These are phyloP conservation scores for Zasmidium angulare DNA, from an alignment of 2,329 filamentous ascomycete species.

Conservation along the genomic window DNA sequence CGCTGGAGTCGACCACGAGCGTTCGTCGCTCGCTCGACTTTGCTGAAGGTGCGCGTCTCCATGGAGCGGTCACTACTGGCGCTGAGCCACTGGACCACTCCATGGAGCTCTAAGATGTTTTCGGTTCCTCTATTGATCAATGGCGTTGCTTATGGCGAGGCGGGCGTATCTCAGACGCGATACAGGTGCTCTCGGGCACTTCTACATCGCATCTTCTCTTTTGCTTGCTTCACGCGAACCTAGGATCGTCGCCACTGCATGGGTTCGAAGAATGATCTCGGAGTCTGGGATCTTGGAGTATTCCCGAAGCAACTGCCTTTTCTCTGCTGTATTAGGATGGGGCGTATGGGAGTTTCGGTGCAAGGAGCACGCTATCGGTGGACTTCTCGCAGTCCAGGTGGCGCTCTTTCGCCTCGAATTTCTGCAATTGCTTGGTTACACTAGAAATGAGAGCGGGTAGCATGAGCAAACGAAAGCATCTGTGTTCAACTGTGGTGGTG, in stretches of 20 bases:
- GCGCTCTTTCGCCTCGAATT: conserved; percentile 2
- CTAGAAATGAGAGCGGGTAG: conserved; percentile 9
- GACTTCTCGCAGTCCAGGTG: neutral
- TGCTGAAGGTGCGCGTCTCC: conserved; percentile 4
- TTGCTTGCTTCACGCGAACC: conserved; percentile 7
- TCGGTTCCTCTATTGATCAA: conserved; percentile 3
- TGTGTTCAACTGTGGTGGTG: neutral
- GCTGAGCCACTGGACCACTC: conserved; percentile 14
- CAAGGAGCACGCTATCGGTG: neutral
- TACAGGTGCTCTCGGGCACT: conserved; percentile 1
- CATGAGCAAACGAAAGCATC: conserved; percentile 18
- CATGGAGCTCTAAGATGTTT: conserved; percentile 12
- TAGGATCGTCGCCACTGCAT: conserved; percentile 7
- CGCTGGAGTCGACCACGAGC: conserved; percentile 6
- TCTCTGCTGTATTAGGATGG: conserved; percentile 8
- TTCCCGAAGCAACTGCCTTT: conserved; percentile 6
- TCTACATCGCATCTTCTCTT: neutral
- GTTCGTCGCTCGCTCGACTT: conserved; percentile 19
- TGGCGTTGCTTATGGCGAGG: conserved; percentile 20
- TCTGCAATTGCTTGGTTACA: conserved; percentile 3
- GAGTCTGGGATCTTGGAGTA: conserved; percentile 4
- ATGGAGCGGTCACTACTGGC: conserved; percentile 11
- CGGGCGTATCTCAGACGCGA: conserved; percentile 3
- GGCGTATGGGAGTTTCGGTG: conserved; percentile 14
- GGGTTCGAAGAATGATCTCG: conserved; percentile 7